A percentile compares a stretch with the other conserved stretches of the same genome.
Evolutionary conservation across 805 yeast species (phyloP).

Genomic region (Starmerella kuoi): DNA sequence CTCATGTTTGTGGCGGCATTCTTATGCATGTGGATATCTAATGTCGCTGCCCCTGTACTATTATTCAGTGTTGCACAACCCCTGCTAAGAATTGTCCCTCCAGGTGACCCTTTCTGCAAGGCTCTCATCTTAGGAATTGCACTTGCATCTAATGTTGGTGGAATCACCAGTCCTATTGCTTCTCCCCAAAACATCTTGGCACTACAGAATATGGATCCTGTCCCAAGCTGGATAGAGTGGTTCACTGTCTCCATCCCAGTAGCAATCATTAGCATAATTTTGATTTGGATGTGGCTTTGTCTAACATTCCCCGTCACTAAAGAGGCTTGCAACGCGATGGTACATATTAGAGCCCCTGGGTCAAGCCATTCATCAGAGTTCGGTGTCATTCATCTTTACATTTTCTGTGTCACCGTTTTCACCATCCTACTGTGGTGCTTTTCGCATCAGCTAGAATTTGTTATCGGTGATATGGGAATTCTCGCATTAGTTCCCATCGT

Average conservation of each 20-base stretch:
- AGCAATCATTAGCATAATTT: conserved; percentile 45
- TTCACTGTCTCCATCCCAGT: conserved; percentile 80
- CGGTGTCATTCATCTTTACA: conserved; percentile 61
- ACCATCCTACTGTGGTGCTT: conserved; percentile 88
- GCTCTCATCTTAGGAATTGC: conserved; percentile 87
- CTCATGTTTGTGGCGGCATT: conserved; percentile 80
- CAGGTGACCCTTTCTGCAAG: conserved; percentile 63
- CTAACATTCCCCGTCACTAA: conserved; percentile 45
- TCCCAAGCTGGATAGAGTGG: conserved; percentile 87
- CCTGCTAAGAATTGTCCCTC: conserved; percentile 67
- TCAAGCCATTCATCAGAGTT: conserved; percentile 38
- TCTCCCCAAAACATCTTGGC: conserved; percentile 95
- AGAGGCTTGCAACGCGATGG: conserved; percentile 39
- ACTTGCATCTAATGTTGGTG: conserved; percentile 83
- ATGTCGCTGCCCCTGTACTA: conserved; percentile 93
- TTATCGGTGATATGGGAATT: conserved; percentile 94
- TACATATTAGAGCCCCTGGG: conserved; percentile 40
- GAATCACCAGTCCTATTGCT: conserved; percentile 95
- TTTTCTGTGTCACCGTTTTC: conserved; percentile 47
- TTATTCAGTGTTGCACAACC: conserved; percentile 89
- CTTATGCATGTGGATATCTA: conserved; percentile 89
- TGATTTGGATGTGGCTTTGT: conserved; percentile 62
- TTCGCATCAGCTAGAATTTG: conserved; percentile 55
- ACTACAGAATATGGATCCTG: conserved; percentile 73
- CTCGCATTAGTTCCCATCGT: conserved; percentile 81